phyloP scores from a whole-genome alignment of 805 yeast species.

The Ogataea glucozyma region DNA sequence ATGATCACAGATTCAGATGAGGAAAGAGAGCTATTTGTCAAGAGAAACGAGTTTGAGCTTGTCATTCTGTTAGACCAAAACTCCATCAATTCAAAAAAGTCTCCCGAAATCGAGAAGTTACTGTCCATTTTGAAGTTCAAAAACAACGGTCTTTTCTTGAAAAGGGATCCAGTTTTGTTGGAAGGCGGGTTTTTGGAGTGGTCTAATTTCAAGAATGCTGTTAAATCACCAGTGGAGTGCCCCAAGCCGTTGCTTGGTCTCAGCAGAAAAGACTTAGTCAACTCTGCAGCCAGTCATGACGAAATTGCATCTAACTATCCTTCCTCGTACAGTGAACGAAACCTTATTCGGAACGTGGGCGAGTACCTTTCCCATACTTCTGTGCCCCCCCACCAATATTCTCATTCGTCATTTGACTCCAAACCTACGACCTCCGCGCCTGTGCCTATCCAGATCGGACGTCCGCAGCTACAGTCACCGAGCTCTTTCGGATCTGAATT shows the following conservation, averaged over 20 bases:
- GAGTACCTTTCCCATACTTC: slow-evolving; percentile 23
- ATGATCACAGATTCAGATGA: slow-evolving; percentile 53
- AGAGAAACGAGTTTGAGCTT: slow-evolving; percentile 56
- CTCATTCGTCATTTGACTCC: neutral
- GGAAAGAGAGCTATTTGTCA: slow-evolving; percentile 55
- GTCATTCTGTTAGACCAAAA: slow-evolving; percentile 64
- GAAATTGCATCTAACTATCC: slow-evolving; percentile 15
- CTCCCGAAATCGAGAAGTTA: slow-evolving; percentile 34
- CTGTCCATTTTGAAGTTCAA: slow-evolving; percentile 39
- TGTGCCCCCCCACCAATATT: slow-evolving; percentile 19
- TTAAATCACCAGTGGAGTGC: slow-evolving; percentile 24
- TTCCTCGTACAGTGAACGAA: slow-evolving; percentile 19
- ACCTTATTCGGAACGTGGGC: slow-evolving; percentile 24
- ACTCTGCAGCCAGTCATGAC: slow-evolving; percentile 16
- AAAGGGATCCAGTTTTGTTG: slow-evolving; percentile 45
- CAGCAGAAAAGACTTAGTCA: slow-evolving; percentile 15
- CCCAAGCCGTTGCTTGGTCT: slow-evolving; percentile 23
- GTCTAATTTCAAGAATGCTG: slow-evolving; percentile 33
- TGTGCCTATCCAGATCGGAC: slow-evolving; percentile 3
- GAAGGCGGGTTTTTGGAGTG: slow-evolving; percentile 69
- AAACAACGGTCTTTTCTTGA: slow-evolving; percentile 38
- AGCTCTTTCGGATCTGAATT: slow-evolving; percentile 4
- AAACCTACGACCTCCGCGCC: neutral
- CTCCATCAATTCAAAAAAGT: slow-evolving; percentile 27
- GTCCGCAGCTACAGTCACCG: neutral